Conservation (phyloP, 441 rosid species). For the Aleurites moluccanus region DNA sequence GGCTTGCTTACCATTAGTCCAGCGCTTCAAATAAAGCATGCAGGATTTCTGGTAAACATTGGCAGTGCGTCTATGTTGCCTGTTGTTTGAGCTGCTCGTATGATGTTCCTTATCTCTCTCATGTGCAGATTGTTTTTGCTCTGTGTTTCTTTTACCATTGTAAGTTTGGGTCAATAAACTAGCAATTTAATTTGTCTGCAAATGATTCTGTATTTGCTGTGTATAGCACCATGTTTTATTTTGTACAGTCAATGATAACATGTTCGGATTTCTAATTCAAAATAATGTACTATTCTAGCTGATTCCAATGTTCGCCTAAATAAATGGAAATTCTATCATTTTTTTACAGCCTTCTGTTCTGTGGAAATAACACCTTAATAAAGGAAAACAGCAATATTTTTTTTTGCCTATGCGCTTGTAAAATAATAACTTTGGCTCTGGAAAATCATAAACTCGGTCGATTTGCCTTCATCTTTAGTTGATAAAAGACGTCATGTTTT, state of each 20-base stretch:
- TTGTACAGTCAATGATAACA: not conserved
- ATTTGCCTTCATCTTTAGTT: not conserved
- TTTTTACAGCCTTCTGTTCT: too few species aligned
- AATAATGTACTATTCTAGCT: not conserved
- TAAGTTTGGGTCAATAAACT: conserved; percentile 3
- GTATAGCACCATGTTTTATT: not conserved
- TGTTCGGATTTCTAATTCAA: not conserved
- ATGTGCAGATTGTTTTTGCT: conserved; percentile 13
- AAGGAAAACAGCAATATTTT: too few species aligned
- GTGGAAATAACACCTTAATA: too few species aligned
- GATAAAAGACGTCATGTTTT: not conserved
- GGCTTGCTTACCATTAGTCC: conserved; percentile 63
- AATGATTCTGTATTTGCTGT: not conserved
- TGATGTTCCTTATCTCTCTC: not conserved
- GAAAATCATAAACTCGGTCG: not conserved
- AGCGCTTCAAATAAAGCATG: conserved; percentile 71
- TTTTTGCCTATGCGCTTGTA: too few species aligned
- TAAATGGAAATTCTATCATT: not conserved
- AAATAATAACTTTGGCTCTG: not conserved
- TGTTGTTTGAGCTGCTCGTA: conserved; percentile 32
- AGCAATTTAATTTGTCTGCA: not conserved
- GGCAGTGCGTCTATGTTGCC: conserved; percentile 39
- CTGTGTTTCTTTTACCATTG: not conserved
- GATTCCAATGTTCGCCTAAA: not conserved
- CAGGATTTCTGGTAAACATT: conserved; percentile 33